phyloP scores from a whole-genome alignment of 345 rosid genomes.

The Gossypium rotundifolium region DNA sequence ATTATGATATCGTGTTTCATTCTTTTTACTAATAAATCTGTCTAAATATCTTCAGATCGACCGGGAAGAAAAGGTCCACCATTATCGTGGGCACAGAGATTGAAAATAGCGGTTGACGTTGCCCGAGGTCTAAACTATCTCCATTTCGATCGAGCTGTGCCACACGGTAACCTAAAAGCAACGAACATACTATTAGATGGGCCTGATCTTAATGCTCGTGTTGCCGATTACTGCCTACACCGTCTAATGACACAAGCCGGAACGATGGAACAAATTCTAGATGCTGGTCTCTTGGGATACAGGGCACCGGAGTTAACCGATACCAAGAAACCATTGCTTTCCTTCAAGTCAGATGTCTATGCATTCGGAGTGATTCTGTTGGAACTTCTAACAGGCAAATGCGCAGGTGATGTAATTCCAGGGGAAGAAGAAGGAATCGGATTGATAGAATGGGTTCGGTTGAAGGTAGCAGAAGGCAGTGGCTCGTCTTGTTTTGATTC shows the following conservation, averaged over 20 bases:
- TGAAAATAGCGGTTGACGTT: conserved; percentile 86
- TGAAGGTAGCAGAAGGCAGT: conserved; percentile 60
- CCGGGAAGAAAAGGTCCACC: conserved; percentile 93
- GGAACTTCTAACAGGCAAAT: conserved; percentile 82
- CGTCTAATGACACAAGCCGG: conserved; percentile 96
- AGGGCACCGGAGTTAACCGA: conserved; percentile 92
- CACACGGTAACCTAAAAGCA: conserved; percentile 94
- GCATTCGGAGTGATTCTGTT: conserved; percentile 82
- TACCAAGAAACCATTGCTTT: conserved; percentile 82
- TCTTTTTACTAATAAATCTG: conserved; percentile 13
- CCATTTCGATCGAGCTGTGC: conserved; percentile 94
- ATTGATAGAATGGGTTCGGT: conserved; percentile 76
- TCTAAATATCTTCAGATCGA: conserved; percentile 47
- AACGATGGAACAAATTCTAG: conserved; percentile 84
- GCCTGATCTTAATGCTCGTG: conserved; percentile 87
- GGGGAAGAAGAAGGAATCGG: conserved; percentile 75
- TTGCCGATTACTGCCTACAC: conserved; percentile 93
- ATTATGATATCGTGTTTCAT: neutral
- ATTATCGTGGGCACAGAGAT: conserved; percentile 72
- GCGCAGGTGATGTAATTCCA: conserved; percentile 88
- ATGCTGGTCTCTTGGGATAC: conserved; percentile 89
- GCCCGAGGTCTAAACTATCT: conserved; percentile 99
- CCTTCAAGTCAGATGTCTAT: conserved; percentile 91
- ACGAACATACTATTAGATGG: conserved; percentile 81
- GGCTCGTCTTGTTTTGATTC: conserved; percentile 71